A percentile compares a stretch with the other conserved stretches of the same genome.
Conservation (phyloP, 768 basidiomycete species). For the Boletus pseudopeckii region DNA sequence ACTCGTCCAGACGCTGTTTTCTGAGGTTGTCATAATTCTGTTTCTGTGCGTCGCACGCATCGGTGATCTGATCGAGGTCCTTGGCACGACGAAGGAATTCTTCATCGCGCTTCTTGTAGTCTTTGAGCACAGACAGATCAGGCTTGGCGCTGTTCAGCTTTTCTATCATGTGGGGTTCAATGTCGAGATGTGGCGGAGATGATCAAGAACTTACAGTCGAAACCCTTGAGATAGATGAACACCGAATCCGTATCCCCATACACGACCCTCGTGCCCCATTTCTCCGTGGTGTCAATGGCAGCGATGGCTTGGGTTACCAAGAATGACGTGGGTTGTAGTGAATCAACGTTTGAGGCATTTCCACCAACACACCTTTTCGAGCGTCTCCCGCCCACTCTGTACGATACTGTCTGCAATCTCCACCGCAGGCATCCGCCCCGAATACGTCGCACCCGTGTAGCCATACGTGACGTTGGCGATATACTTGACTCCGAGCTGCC, state of each 20-base stretch:
- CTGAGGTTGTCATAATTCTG: slow-evolving; percentile 77
- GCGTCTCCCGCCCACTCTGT: slow-evolving; percentile 90
- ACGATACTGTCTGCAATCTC: slow-evolving; percentile 99
- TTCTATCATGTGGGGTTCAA: slow-evolving; percentile 57
- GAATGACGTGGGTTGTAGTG: background rate
- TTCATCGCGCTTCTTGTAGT: slow-evolving; percentile 87
- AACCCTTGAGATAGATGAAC: slow-evolving; percentile 86
- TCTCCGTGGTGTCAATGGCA: slow-evolving; percentile 66
- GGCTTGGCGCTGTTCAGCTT: slow-evolving; percentile 81
- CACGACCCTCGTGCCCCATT: slow-evolving; percentile 91
- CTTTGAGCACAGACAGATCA: slow-evolving; percentile 81
- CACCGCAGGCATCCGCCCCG: slow-evolving; percentile 96
- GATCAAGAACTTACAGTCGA: slow-evolving; percentile 43
- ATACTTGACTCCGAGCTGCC: slow-evolving; percentile 91
- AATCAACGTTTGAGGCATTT: background rate
- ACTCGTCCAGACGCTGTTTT: slow-evolving; percentile 88
- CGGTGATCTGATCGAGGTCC: slow-evolving; percentile 79
- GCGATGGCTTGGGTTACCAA: slow-evolving; percentile 63
- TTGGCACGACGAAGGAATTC: slow-evolving; percentile 88
- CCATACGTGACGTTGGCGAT: slow-evolving; percentile 96
- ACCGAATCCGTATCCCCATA: slow-evolving; percentile 98
- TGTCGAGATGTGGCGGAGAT: slow-evolving; percentile 46
- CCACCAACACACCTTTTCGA: slow-evolving; percentile 69
- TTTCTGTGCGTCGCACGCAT: slow-evolving; percentile 77
- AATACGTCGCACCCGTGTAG: slow-evolving; percentile 91